These are phyloP conservation scores for Scheffersomyces spartinae DNA, from an alignment of 805 yeast genomes.

Conservation along the genomic window DNA sequence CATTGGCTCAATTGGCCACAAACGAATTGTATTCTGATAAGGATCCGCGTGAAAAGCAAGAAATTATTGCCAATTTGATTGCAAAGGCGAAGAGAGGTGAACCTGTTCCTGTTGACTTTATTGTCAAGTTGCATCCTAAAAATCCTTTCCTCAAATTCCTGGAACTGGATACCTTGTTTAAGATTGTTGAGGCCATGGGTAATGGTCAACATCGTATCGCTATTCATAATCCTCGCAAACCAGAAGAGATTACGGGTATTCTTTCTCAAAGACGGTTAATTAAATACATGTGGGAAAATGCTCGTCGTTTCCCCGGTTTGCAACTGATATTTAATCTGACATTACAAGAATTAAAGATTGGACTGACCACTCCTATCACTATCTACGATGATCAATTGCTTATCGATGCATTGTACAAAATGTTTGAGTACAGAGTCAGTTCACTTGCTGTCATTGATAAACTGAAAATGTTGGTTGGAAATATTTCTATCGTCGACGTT, in stretches of 20 bases:
- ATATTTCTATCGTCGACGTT: conserved; percentile 91
- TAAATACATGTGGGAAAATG: conserved; percentile 84
- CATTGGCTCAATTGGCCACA: conserved; percentile 21
- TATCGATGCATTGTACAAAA: conserved; percentile 75
- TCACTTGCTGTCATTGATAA: conserved; percentile 89
- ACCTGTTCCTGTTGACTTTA: conserved; percentile 86
- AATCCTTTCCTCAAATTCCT: conserved; percentile 77
- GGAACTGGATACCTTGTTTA: conserved; percentile 53
- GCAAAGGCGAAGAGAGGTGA: conserved; percentile 72
- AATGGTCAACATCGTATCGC: conserved; percentile 93
- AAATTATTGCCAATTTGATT: conserved; percentile 31
- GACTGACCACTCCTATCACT: conserved; percentile 58
- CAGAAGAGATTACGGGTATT: conserved; percentile 61
- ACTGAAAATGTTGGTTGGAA: conserved; percentile 67
- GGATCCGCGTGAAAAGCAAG: conserved; percentile 21
- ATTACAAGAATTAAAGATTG: conserved; percentile 64
- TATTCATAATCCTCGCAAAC: conserved; percentile 39
- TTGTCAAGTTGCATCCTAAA: conserved; percentile 72
- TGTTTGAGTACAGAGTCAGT: conserved; percentile 76
- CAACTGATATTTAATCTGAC: conserved; percentile 64
- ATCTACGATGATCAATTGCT: conserved; percentile 80
- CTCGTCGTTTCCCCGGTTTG: conserved; percentile 71
- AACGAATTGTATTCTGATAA: conserved; percentile 16
- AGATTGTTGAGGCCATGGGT: conserved; percentile 82
- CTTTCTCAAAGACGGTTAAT: conserved; percentile 85